Base-by-base conservation (phyloP, 805 yeast genomes). In the Candida arabinofermentans region DNA sequence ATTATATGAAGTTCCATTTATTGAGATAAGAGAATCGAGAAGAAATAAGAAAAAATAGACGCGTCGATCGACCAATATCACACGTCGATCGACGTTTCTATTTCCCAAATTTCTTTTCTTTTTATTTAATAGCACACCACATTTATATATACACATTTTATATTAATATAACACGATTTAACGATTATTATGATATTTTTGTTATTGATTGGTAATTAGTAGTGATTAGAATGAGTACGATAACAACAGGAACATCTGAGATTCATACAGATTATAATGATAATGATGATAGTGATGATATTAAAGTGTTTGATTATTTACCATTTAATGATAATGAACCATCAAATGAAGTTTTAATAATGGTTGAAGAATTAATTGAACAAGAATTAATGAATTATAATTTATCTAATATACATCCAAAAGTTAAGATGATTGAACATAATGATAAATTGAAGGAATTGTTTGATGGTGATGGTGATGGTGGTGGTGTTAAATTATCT, bases 1-100 rank as follows among this genome's bases (percentile, higher is more conserved):
- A 10, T 40, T 61, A 3, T 61, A 49, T 36, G 67, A 58, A 44
- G 51, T 55, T 22, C 68, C 68, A 8, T 52, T 43, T 30, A n/a
- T 12, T 5, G 52, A 47, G 19, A 22, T 47, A 5, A 17, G 41
- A 13, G 29, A 14, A 19, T 4, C 13, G 19, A 32, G 36, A 26
- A n/a, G 23, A 16, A 32, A 5, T 13, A 8, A 16, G 17, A 16
- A 19, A 21, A 32, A 14, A 32, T 5, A 32, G 8, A 21, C 13
- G 24, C 9, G 18, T 4, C 24, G 30, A 31, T 4, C 24, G 30
- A 27, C 6, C 30, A 27, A 6, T 27, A 13, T 23, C 24, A 23
- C 9, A 13, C 9, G 29, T 26, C 29, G 29, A 26, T 26, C 29
- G 29, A 26, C 29, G 29, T 13, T 6, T 26, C 26, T 9, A 23